Percentiles rank a stretch among this genome's conserved stretches.
Conservation (phyloP, 192 early-diverging fungal species). For the Mortierella claussenii region DNA sequence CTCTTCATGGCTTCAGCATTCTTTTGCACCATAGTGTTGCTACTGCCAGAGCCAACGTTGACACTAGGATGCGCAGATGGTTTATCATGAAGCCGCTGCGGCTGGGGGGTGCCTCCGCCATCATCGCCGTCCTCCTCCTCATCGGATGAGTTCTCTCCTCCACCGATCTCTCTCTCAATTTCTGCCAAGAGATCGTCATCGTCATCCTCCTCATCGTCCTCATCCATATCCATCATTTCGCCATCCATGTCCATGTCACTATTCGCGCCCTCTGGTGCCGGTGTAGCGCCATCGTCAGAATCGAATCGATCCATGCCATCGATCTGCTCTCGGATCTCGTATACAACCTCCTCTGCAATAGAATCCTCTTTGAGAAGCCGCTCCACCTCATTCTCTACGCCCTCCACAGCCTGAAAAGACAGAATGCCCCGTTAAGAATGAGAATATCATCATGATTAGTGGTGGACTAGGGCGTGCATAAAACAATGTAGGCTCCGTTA, state of each 20-base stretch:
- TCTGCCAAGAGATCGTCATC: constrained; percentile 57
- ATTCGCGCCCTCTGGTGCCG: constrained; percentile 52
- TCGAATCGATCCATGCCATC: constrained; percentile 32
- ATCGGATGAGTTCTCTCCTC: constrained; percentile 48
- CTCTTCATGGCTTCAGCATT: no score
- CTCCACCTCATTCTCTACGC: constrained; percentile 86
- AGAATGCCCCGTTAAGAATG: no score
- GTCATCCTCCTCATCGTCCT: constrained; percentile 57
- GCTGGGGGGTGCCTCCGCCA: constrained; percentile 9
- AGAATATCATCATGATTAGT: no score
- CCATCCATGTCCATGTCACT: constrained; percentile 58
- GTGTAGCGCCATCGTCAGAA: constrained; percentile 27
- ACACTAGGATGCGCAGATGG: neutral
- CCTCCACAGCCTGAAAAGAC: constrained; percentile 74
- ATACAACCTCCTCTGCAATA: constrained; percentile 75
- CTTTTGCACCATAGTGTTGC: neutral
- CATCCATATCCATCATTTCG: constrained; percentile 55
- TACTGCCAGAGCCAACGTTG: neutral
- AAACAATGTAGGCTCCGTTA: no score
- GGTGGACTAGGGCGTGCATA: no score
- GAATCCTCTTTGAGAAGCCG: constrained; percentile 78
- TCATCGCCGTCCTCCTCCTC: constrained; percentile 40
- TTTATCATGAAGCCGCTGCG: constrained; percentile 4
- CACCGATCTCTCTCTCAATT: constrained; percentile 53
- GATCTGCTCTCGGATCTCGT: constrained; percentile 43